These are phyloP conservation scores for Penicillium lagena DNA, from an alignment of 495 filamentous ascomycete genomes.

Conservation along the genomic window DNA sequence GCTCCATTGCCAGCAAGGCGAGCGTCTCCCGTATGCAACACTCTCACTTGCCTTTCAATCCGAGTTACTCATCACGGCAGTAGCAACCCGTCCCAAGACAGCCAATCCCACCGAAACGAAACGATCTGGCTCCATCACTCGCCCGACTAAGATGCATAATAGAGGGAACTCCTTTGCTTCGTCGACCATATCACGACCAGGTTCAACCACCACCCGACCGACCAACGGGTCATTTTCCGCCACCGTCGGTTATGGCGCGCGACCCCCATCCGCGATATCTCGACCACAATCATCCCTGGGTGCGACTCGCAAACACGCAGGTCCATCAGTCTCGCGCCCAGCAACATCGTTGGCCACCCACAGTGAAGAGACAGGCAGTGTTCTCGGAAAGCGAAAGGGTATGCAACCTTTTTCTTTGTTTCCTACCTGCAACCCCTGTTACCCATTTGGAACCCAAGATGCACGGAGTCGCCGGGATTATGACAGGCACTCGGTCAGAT, in stretches of 20 bases:
- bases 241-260: conserved; percentile 48
- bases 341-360: conserved; percentile 56
- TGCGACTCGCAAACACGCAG: conserved; percentile 30
- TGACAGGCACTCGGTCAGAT: no score
- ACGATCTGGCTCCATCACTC: conserved; percentile 27
- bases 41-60: background rate
- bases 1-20: conserved; percentile 33
- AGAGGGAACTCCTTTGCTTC: conserved; percentile 39
- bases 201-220: conserved; percentile 44
- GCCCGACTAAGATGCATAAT: conserved; percentile 24
- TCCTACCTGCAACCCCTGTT: conserved; percentile 13
- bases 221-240: conserved; percentile 45
- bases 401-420: conserved; percentile 37
- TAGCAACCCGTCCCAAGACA: conserved; percentile 51
- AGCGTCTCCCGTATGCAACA: conserved; percentile 26
- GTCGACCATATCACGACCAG: conserved; percentile 34
- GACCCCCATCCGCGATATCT: conserved; percentile 38
- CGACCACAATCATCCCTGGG: conserved; percentile 43
- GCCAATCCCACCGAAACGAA: conserved; percentile 35
- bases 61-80: conserved; percentile 40
- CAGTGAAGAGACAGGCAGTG: conserved; percentile 34
- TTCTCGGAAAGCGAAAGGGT: conserved; percentile 63
- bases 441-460: conserved; percentile 13
- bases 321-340: conserved; percentile 45
- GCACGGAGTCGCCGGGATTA: background rate